Conservation (phyloP, 192 early-diverging fungal species). For the Jimgerdemannia flammicorona region DNA sequence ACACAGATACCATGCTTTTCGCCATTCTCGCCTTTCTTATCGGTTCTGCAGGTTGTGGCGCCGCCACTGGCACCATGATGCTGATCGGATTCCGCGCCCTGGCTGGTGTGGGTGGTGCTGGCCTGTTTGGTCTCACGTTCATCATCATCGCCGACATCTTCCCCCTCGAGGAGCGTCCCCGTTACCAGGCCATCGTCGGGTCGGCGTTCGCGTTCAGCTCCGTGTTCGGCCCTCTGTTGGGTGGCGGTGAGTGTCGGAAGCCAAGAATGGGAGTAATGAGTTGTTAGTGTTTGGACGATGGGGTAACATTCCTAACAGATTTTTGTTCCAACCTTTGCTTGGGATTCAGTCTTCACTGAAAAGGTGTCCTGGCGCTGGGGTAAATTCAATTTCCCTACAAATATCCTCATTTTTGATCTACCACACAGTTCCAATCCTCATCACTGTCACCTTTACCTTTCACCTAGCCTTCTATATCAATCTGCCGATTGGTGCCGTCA, state of each 20-base stretch:
- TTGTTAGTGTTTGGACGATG: too few species aligned
- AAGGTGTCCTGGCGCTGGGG: slow-evolving; percentile 30
- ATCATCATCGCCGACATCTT: slow-evolving; percentile 71
- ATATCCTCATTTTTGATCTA: neutral
- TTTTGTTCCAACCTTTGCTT: too few species aligned
- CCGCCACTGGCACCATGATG: slow-evolving; percentile 52
- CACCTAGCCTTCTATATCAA: slow-evolving; percentile 62
- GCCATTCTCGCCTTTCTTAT: slow-evolving; percentile 74
- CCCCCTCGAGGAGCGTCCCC: slow-evolving; percentile 65
- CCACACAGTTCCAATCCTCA: neutral
- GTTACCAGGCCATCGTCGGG: slow-evolving; percentile 76
- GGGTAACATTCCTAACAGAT: too few species aligned
- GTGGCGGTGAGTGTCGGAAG: slow-evolving; percentile 21
- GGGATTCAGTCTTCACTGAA: neutral
- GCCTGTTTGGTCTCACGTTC: slow-evolving; percentile 44
- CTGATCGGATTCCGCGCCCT: slow-evolving; percentile 48
- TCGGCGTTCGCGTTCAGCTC: slow-evolving; percentile 75
- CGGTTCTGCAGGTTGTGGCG: slow-evolving; percentile 76
- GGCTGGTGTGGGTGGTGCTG: slow-evolving; percentile 52
- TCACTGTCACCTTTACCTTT: neutral
- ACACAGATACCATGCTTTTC: slow-evolving; percentile 47
- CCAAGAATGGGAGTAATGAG: too few species aligned
- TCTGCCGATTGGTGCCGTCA: slow-evolving; percentile 49
- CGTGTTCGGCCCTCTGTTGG: slow-evolving; percentile 74
- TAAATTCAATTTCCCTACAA: neutral